phyloP scores from a whole-genome alignment of 2,329 filamentous ascomycete species.

The Epichloe glyceriae region DNA sequence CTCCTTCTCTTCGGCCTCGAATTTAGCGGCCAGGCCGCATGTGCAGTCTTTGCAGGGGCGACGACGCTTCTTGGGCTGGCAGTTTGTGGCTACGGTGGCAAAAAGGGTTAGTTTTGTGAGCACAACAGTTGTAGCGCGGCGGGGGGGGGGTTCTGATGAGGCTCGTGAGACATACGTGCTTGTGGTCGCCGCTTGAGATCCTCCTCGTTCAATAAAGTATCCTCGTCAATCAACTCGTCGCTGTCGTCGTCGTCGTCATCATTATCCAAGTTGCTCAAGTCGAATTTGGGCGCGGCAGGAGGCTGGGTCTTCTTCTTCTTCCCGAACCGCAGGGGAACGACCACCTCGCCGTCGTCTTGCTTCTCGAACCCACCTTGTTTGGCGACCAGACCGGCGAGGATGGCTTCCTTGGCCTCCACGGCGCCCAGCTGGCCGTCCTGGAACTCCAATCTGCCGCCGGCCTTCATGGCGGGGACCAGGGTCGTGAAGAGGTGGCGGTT shows the following conservation, averaged over 20 bases:
- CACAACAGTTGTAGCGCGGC: not conserved
- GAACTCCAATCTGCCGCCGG: slow-evolving; percentile 53
- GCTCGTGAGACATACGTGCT: slow-evolving; percentile 52
- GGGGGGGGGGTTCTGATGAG: not conserved
- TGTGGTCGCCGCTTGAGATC: slow-evolving; percentile 67
- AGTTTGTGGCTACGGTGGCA: slow-evolving; percentile 53
- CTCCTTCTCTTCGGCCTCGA: slow-evolving; percentile 73
- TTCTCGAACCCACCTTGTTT: slow-evolving; percentile 58
- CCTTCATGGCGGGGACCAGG: slow-evolving; percentile 57
- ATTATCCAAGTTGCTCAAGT: slow-evolving; percentile 43
- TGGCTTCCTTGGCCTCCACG: slow-evolving; percentile 56
- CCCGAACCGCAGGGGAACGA: slow-evolving; percentile 35
- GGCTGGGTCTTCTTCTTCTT: too few species aligned
- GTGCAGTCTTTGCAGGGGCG: slow-evolving; percentile 97
- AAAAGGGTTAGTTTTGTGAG: not conserved
- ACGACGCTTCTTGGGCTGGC: slow-evolving; percentile 79
- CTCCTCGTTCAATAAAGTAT: slow-evolving; percentile 72
- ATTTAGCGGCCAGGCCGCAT: slow-evolving; percentile 74
- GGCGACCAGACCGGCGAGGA: slow-evolving; percentile 66
- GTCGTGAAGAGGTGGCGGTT: slow-evolving; percentile 52
- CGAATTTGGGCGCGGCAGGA: slow-evolving; percentile 34
- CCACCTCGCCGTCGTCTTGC: slow-evolving; percentile 47
- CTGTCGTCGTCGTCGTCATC: slow-evolving; percentile 51
- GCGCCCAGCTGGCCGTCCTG: slow-evolving; percentile 50
- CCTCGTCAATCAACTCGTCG: slow-evolving; percentile 74